Base-by-base conservation (phyloP, 2,329 filamentous ascomycete genomes). In the Thelonectria rubi region DNA sequence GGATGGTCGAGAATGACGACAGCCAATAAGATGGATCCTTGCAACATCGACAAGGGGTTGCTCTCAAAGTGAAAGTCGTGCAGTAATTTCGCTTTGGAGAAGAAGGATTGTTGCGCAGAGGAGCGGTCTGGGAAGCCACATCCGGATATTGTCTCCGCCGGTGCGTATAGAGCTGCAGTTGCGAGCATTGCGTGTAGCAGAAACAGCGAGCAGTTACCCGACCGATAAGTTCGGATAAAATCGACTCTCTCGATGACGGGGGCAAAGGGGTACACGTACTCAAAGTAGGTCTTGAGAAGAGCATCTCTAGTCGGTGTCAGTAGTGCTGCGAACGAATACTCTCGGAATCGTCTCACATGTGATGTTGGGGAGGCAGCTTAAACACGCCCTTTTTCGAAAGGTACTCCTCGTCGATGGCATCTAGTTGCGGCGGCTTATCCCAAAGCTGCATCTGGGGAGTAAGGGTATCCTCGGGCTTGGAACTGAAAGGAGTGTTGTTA, bases 361-460 rank as follows among this genome's bases (percentile, higher is more conserved):
- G 20, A 8, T 30, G 54, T 0, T 37, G 15, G 11, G 58, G 53
- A 5, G 67, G 67, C 1, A 69, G 48, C 0, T 67, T 55, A 5
- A 67, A 69, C 0, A 69, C 66, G 4, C 56, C 62, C 14, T 69
- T 69, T 21, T 55, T 64, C 1, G 48, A 14, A 21, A 69, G 65
- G 21, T 62, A 69, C 18, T 67, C 66, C 3, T 62, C 61, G 3
- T 69, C 62, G 7, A 42, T n/a, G 0, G 55, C 39, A 0, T 69
- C 67, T 0, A 65, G 32, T 9, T 58, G 60, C 0, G 47, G 40
- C 1, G 48, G 55, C 0, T 49, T 53, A 1, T 63, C 55, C 65
- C 61, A 68, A 1, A 32, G 54, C 15, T 43, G 64, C 24, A 52
- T 47, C 5, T 34, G 56, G 10, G n/a, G 54, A 3, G 52, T 51